These are phyloP conservation scores for Coprinellus aureogranulatus DNA, from an alignment of 768 basidiomycete species.

Conservation along the genomic window DNA sequence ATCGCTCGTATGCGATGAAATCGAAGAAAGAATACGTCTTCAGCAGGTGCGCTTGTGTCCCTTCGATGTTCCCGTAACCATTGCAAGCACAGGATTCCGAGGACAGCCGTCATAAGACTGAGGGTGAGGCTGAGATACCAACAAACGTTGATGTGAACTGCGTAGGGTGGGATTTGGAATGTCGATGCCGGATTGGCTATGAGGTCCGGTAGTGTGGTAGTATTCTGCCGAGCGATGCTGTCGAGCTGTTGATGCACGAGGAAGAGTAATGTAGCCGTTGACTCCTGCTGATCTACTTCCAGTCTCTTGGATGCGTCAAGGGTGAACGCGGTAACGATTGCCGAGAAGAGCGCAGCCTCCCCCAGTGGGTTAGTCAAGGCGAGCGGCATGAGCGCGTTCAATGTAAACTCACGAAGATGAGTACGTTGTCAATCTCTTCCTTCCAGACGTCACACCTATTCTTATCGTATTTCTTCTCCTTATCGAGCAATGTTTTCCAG, in stretches of 20 bases:
- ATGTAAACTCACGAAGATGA: background rate
- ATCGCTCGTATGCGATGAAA: constrained; percentile 30
- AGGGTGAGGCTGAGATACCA: constrained; percentile 21
- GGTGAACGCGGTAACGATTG: constrained; percentile 2
- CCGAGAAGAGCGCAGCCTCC: constrained; percentile 1
- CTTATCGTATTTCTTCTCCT: background rate
- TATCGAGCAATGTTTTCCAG: too few species aligned
- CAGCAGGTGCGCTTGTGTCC: constrained; percentile 13
- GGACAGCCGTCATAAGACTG: constrained; percentile 15
- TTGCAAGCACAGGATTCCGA: constrained; percentile 21
- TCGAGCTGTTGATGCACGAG: background rate
- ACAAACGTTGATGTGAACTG: constrained; percentile 14
- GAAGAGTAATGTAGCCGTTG: background rate
- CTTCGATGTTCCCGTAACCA: constrained; percentile 23
- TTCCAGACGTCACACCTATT: constrained; percentile 1
- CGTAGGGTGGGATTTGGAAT: background rate
- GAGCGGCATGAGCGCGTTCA: background rate
- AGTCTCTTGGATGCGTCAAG: background rate
- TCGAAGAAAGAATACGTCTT: constrained; percentile 18
- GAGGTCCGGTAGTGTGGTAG: background rate
- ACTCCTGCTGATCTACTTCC: background rate
- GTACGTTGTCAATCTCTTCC: constrained; percentile 6
- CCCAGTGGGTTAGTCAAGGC: background rate
- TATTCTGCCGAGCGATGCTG: background rate
- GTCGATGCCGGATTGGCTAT: background rate